Conservation (phyloP, 257 asterid genomes). For the Forsythia suspensa region DNA sequence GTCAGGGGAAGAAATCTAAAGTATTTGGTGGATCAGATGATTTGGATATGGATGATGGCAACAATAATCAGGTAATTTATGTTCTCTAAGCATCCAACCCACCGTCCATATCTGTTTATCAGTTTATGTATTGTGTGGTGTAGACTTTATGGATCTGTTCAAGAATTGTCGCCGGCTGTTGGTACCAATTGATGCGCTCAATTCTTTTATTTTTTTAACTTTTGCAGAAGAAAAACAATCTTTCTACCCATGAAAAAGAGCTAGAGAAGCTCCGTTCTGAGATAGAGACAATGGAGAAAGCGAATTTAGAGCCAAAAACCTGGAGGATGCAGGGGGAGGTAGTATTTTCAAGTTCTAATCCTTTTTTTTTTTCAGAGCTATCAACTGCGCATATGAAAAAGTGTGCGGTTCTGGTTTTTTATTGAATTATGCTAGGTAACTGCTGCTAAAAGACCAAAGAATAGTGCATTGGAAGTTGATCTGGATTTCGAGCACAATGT, state of each 20-base stretch:
- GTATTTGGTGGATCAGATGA: slow-evolving; percentile 47
- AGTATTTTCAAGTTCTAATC: slow-evolving; percentile 20
- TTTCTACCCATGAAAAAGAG: slow-evolving; percentile 86
- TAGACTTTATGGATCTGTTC: slow-evolving; percentile 1
- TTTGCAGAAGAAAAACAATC: slow-evolving; percentile 51
- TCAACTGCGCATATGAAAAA: slow-evolving; percentile 13
- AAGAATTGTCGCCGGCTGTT: slow-evolving; percentile 2
- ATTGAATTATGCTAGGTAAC: slow-evolving; percentile 57
- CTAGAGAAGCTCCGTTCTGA: slow-evolving; percentile 58
- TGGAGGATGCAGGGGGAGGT: slow-evolving; percentile 99
- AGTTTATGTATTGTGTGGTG: neutral
- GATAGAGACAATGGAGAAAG: slow-evolving; percentile 79
- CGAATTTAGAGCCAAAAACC: slow-evolving; percentile 79
- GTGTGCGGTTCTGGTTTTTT: slow-evolving; percentile 14
- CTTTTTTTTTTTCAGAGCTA: slow-evolving; percentile 1
- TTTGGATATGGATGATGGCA: slow-evolving; percentile 13
- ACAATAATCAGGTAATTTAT: slow-evolving; percentile 39
- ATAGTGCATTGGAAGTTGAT: slow-evolving; percentile 92
- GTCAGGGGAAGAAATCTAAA: slow-evolving; percentile 52
- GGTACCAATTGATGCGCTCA: neutral
- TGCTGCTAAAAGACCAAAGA: slow-evolving; percentile 85
- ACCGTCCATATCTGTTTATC: neutral
- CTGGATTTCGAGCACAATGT: slow-evolving; percentile 92
- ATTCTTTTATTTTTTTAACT: neutral
- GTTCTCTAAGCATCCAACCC: neutral